Evolutionary conservation across 164 flowering plant species (phyloP), one percentile per base, ranked within the genome.

Genomic region (Chimonanthus salicifolius): DNA sequence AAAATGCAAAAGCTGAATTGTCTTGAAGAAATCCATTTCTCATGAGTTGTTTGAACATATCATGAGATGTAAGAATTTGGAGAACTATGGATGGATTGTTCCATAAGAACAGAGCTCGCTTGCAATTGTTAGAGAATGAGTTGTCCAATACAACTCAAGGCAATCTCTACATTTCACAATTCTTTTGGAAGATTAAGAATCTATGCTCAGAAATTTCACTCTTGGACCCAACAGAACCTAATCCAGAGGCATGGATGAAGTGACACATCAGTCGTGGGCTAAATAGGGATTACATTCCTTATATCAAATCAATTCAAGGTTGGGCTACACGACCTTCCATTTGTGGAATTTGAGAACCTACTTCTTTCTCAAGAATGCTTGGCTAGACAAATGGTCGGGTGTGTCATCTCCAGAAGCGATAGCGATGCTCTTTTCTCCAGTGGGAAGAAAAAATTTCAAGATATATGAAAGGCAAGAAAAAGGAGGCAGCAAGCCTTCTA

Each of bases 291-390:
- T 64, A 44, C 45, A 64, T 64, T 64, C 67, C 67, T 20, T 33
- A 64, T 33, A 0, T 44, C 43, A 8, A 45, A 64, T 64, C 67
- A 3, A 64, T 64, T 64, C 63, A 47, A 8, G 7, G 20, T n/a
- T 70, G 72, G 64, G 47, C 15, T 64, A 4, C 10, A 2, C 74
- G 65, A 64, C 70, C 66, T 5, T 49, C 62, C 64, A 0, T 74
- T 67, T n/a, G 76, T 49, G 58, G 71, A 75, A 47, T 8, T 75
- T 6, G 77, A 69, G 72, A 75, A 49, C 49, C 72, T 69, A 13
- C 68, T 69, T 21, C 7, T 69, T 6, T 69, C 68, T 1, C 72
- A 69, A 69, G 77, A 69, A 20, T 64, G 66, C 3, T 47, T 70
- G 43, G 71, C 70, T 20, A 9, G 68, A 2, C 46, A 71, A 50